Evolutionary conservation across 306 rosid species (phyloP), one percentile per base, ranked within the genome.

Genomic region (Pueraria montana): DNA sequence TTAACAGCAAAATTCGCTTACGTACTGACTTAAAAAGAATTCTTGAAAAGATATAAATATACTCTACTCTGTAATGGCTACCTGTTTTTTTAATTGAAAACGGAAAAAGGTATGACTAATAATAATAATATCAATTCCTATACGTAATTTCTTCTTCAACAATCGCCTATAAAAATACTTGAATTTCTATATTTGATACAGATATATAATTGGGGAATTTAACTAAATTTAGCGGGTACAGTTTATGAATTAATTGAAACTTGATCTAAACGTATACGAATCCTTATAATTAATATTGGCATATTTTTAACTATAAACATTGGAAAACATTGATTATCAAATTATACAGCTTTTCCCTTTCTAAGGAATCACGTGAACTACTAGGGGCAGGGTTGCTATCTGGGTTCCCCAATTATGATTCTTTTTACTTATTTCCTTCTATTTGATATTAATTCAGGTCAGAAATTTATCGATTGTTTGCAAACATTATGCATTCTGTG

Each of bases 361-460:
- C 26, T 58, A 18, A 21, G 72, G 62, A 76, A 59, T 83, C 79
- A 59, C 67, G 78, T 59, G 86, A 83, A 61, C 72, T 56, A 56
- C 6, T 21, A 21, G 13, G 12, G 27, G 27, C 34, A 59, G 32
- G 65, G 11, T 8, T 23, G 65, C 12, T 59, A 59, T 59, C 32
- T 30, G 23, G 45, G 13, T 16, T 64, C 8, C 2, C 18, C 13
- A 34, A 21, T 55, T 74, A 16, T 14, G 21, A 59, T 0, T 32
- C 5, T n/a, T 56, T 2, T 45, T 45, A n/a, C 27, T 52, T 66
- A 42, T 53, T 55, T 56, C 20, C 2, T 20, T 40, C 14, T 17
- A 13, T 0, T 0, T 62, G 26, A n/a, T 32, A 17, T 8, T n/a
- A 24, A 70, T 73, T 65, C 12, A 40, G 34, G 77, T 49, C 30